Evolutionary conservation across 106 monocot species (phyloP), one percentile per base, ranked within the genome.

Genomic region (Acorus calamus): DNA sequence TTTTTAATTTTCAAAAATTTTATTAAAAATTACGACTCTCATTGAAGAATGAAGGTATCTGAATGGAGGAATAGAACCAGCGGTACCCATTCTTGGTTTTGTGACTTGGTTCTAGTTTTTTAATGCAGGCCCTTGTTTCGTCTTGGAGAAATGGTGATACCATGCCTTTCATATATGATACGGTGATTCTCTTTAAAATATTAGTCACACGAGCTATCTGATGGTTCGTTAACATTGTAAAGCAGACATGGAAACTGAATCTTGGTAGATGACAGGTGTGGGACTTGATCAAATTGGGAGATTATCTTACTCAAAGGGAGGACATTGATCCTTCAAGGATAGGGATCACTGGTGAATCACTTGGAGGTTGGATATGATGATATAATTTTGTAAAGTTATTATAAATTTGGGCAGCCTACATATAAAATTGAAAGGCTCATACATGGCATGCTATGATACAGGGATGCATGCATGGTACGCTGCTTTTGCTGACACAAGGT

Each of bases 391-490:
- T 4, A 5, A 42, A 14, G 53, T 66, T 4, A 52, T 14, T 46
- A 28, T 28, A 28, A 28, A 28, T 28, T 28, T 28, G 28, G 28
- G 28, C 28, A 28, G 28, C 28, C 28, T 28, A 1, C 28, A 28
- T 28, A 28, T 28, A 28, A 28, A 28, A 0, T 28, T 28, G 28
- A 28, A 28, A 28, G 28, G 28, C 28, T 28, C 28, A 28, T 28
- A 28, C 28, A 0, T 28, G 1, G 28, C 28, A 28, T 1, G 28
- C 28, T 28, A 28, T 1, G 41, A 49, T 78, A 52, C 55, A 98
- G 96, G 96, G 61, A 98, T 98, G 96, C 91, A 98, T 85, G 96
- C 96, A 69, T 98, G 96, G 96, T 83, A 91, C 81, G 91, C 96
- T 81, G 90, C 96, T 55, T 73, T 68, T 53, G 78, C 60, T 48